Evolutionary conservation across 768 basidiomycete species (phyloP).

Genomic region (Wakefieldia striispora): DNA sequence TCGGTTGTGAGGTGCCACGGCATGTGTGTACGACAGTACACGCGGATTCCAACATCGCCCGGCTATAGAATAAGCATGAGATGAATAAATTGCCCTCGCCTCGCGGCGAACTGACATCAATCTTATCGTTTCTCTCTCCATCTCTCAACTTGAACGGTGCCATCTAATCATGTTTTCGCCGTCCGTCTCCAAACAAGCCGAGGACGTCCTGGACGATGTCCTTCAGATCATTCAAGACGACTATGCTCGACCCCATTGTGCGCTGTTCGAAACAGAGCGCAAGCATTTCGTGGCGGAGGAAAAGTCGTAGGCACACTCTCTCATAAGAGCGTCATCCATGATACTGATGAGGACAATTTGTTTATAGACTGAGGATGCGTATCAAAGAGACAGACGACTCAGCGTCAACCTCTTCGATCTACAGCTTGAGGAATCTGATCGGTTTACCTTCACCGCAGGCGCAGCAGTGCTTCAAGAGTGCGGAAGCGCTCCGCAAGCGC

Average conservation of each 20-base stretch:
- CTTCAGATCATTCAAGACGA: too few species aligned
- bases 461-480: not conserved
- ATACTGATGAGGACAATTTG: not conserved
- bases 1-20: conserved; percentile 13
- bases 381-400: not conserved
- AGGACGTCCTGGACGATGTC: too few species aligned
- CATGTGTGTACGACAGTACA: conserved; percentile 1
- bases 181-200: not conserved
- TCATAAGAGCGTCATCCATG: not conserved
- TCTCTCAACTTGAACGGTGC: not conserved
- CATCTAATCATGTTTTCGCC: conserved; percentile 6
- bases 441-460: conserved; percentile 6
- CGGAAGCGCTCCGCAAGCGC: conserved; percentile 2
- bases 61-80: not conserved
- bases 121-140: too few species aligned
- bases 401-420: not conserved
- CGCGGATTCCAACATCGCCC: not conserved
- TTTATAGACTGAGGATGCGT: conserved; percentile 6
- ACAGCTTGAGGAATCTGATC: not conserved
- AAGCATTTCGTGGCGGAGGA: too few species aligned
- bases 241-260: too few species aligned
- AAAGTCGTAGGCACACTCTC: too few species aligned
- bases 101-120: not conserved
- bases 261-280: too few species aligned
- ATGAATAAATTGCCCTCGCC: conserved; percentile 10